Evolutionary conservation across 202 grass and related monocot genomes (phyloP).

Genomic region (Alloteropsis angusta): DNA sequence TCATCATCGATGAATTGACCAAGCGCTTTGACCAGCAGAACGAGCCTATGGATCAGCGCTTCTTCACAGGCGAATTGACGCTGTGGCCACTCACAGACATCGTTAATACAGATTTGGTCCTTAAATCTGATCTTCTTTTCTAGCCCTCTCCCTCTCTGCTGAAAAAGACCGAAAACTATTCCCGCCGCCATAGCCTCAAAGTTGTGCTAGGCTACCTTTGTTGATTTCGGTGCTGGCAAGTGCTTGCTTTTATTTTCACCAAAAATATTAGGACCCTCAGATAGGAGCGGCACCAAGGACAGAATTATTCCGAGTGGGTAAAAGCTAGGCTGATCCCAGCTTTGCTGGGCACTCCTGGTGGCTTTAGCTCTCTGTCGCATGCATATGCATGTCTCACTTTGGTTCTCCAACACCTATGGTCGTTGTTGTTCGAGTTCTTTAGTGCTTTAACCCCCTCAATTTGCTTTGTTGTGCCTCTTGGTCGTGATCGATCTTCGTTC

Average conservation of each 20-base stretch:
- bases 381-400: background rate
- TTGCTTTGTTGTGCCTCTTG: background rate
- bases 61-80: too few relatives aligned
- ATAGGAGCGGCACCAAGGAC: background rate
- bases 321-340: conserved; percentile 4
- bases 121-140: background rate
- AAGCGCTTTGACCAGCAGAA: too few relatives aligned
- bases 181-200: background rate
- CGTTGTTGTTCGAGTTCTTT: background rate
- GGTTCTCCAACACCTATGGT: background rate
- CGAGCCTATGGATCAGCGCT: too few relatives aligned
- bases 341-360: conserved; percentile 14
- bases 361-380: background rate
- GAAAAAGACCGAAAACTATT: background rate
- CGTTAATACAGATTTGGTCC: background rate
- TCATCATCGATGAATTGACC: too few relatives aligned
- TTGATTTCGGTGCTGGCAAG: background rate
- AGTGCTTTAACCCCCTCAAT: background rate
- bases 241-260: background rate
- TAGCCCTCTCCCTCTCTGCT: background rate
- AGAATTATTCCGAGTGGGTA: conserved; percentile 4
- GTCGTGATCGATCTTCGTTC: background rate
- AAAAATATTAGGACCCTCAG: background rate
- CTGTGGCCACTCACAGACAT: background rate
- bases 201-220: background rate